Evolutionary conservation across 2,329 filamentous ascomycete genomes (phyloP).

Genomic region (Aspergillus sp.): DNA sequence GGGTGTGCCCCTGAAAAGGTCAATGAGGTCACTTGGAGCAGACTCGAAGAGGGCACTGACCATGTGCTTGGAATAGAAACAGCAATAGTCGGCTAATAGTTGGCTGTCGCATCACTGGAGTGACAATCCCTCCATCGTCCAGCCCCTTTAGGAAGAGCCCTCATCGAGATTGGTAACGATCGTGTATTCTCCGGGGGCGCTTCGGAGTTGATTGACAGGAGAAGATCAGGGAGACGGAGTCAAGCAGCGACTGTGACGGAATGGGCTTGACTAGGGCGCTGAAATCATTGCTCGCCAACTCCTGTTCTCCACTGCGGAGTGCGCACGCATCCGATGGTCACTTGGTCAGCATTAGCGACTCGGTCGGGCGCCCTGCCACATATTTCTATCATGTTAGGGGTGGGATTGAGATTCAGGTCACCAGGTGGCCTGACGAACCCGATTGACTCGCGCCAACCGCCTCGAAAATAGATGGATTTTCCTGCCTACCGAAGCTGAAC

Average conservation of each 20-base stretch:
- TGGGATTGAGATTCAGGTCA: neutral
- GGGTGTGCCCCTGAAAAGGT: neutral
- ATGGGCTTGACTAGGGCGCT: slow-evolving; percentile 4
- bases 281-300: neutral
- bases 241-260: neutral
- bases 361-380: neutral
- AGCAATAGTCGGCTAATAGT: neutral
- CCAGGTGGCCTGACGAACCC: neutral
- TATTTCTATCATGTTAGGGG: neutral
- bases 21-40: too few relatives aligned
- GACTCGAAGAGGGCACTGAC: neutral
- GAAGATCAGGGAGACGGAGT: neutral
- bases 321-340: neutral
- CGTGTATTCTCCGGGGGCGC: too few relatives aligned
- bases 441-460: neutral
- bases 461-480: neutral
- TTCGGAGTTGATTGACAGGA: neutral
- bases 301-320: neutral
- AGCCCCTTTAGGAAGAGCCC: neutral
- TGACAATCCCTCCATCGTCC: neutral
- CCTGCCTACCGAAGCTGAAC: neutral
- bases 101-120: neutral
- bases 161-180: neutral
- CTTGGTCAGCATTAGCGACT: neutral
- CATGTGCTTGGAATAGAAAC: neutral